Base-by-base conservation (phyloP, 345 rosid species). In the Salix udensis region DNA sequence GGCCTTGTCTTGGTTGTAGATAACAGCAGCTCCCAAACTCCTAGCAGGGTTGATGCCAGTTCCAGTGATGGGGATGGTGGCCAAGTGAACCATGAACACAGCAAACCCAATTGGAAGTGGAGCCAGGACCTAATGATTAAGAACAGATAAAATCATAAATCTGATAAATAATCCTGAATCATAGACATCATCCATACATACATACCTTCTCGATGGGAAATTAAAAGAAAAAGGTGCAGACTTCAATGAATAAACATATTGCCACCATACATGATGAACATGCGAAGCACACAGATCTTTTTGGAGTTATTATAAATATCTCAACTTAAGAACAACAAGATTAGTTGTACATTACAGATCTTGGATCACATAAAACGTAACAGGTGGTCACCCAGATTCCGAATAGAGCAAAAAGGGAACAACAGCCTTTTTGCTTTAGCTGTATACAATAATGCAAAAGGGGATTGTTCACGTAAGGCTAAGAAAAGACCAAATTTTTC, bases 81-180 rank as follows among this genome's bases (percentile, higher is more conserved):
- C 97, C 82, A 94, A 79, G 85, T 92, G 97, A 77, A 94, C 97
- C 92, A 92, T 86, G 91, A 94, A 94, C 68, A 94, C 98, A 9
- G 97, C 92, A 68, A 94, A 88, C 34, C 98, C 94, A 81, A 94
- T 94, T 12, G 97, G 92, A 50, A 94, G 88, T 55, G 97, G 98
- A 26, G 96, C 97, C 88, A 92, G 81, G 60, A 94, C 92, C 97
- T 90, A 34, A 18, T 4, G 3, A 23, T 19, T 36, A 13, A 26
- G 14, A 28, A 24, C 4, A 6, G n/a, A 19, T 23, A 9, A 58
- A 58, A 10, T n/a, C 62, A 58, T 24, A 23, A 58, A 58, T 58
- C 28, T n/a, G 28, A n/a, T 58, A 3, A 58, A 58, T 58, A 9
- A 58, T n/a, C 23, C 15, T 58, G 28, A n/a, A 23, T 58, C 24